Conservation (phyloP, 306 rosid genomes). For the Luffa acutangula region DNA sequence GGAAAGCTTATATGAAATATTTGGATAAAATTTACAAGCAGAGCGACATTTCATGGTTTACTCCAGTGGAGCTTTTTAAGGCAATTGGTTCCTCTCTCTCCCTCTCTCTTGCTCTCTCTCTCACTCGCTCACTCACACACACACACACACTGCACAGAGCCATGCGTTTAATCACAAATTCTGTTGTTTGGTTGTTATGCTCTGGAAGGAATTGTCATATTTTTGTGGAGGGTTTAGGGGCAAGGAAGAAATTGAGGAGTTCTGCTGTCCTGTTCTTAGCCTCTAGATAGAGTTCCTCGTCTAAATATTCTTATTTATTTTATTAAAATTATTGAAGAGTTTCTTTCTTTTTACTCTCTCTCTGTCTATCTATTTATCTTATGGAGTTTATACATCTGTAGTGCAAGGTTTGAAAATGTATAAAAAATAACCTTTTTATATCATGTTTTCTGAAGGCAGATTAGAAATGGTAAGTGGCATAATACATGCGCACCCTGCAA, state of each 20-base stretch:
- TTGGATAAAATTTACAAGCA: slow-evolving; percentile 73
- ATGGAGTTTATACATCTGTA: background rate
- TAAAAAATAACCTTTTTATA: background rate
- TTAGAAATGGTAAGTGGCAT: background rate
- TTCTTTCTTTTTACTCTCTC: background rate
- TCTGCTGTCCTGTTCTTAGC: background rate
- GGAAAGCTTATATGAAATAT: slow-evolving; percentile 71
- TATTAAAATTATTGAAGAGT: background rate
- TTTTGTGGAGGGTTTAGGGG: background rate
- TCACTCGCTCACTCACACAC: background rate
- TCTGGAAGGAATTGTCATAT: background rate
- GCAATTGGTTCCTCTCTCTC: slow-evolving; percentile 14
- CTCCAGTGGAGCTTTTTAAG: slow-evolving; percentile 94
- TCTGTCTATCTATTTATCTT: background rate
- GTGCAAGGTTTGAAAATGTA: background rate
- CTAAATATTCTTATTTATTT: background rate
- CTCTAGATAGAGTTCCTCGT: background rate
- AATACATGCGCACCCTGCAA: background rate
- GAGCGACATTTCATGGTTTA: slow-evolving; percentile 77
- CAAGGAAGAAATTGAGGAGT: background rate
- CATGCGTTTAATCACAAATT: background rate
- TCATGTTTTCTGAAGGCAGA: background rate
- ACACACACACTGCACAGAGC: background rate
- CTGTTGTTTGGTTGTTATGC: background rate
- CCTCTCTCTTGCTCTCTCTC: background rate